phyloP scores from a whole-genome alignment of 2,329 filamentous ascomycete genomes.

The Xylariales sp. region DNA sequence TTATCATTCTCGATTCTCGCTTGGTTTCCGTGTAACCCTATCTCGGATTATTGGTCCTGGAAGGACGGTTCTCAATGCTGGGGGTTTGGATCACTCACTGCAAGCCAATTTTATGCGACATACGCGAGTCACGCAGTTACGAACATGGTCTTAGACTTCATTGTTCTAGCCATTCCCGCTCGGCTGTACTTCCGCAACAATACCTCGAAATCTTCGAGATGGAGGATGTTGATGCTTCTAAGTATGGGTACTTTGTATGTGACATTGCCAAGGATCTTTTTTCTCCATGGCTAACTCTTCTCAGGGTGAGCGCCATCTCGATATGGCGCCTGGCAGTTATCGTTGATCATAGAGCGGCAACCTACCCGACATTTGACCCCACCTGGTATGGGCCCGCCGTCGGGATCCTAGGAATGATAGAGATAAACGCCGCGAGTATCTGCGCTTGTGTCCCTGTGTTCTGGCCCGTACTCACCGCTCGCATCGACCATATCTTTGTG shows the following conservation, averaged over 20 bases:
- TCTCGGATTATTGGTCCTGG: slow-evolving; percentile 28
- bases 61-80: slow-evolving; percentile 18
- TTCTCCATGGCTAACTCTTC: not conserved
- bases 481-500: slow-evolving; percentile 28
- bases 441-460: slow-evolving; percentile 28
- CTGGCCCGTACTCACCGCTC: slow-evolving; percentile 25
- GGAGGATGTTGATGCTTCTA: slow-evolving; percentile 14
- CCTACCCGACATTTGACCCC: slow-evolving; percentile 25
- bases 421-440: slow-evolving; percentile 16
- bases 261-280: not conserved
- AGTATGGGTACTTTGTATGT: slow-evolving; percentile 14
- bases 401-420: slow-evolving; percentile 16
- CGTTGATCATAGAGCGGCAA: slow-evolving; percentile 20
- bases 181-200: slow-evolving; percentile 23
- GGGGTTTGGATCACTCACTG: slow-evolving; percentile 25
- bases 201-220: slow-evolving; percentile 10
- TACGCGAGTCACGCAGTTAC: slow-evolving; percentile 25
- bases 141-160: slow-evolving; percentile 27
- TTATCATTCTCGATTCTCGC: slow-evolving; percentile 23
- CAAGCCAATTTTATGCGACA: slow-evolving; percentile 20
- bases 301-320: slow-evolving; percentile 1
- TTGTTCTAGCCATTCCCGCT: slow-evolving; percentile 27
- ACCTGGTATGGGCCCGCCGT: slow-evolving; percentile 22
- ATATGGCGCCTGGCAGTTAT: slow-evolving; percentile 23
- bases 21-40: slow-evolving; percentile 26